Evolutionary conservation across 163 green algal species (phyloP).

Genomic region (Chloromonas sp.): DNA sequence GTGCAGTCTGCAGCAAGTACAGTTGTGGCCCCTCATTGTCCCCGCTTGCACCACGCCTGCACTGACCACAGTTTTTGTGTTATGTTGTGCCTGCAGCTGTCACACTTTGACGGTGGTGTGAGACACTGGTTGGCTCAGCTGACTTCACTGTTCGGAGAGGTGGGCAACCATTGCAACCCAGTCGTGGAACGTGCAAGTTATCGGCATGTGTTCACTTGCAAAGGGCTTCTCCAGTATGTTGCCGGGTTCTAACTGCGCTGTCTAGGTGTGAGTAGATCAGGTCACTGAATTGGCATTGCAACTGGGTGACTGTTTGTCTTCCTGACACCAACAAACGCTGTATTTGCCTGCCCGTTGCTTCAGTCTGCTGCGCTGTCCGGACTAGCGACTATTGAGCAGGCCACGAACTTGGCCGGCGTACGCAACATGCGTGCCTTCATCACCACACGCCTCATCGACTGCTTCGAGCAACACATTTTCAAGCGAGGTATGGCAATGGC

Average conservation of each 20-base stretch:
- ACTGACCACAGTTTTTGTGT: too few species aligned
- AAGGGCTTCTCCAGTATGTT: background rate
- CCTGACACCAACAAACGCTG: background rate
- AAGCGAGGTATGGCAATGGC: slow-evolving; percentile 14
- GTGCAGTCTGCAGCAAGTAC: background rate
- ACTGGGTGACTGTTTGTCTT: background rate
- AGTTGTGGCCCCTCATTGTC: background rate
- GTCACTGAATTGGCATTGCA: background rate
- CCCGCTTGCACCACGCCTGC: too few species aligned
- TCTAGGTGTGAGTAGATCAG: background rate
- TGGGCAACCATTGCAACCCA: background rate
- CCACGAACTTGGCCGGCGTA: slow-evolving; percentile 31
- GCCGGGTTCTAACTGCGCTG: too few species aligned
- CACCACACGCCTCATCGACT: slow-evolving; percentile 40
- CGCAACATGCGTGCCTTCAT: slow-evolving; percentile 44
- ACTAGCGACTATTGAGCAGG: slow-evolving; percentile 24
- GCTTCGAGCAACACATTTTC: slow-evolving; percentile 35
- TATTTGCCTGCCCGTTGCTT: background rate
- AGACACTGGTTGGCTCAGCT: slow-evolving; percentile 36
- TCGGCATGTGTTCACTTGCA: background rate
- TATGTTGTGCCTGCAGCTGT: slow-evolving; percentile 8
- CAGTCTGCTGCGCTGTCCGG: slow-evolving; percentile 13
- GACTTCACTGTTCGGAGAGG: slow-evolving; percentile 26
- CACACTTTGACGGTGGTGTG: slow-evolving; percentile 37
- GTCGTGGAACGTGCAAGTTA: background rate